Percentiles rank a stretch among this genome's conserved stretches.
Evolutionary conservation across 106 monocot species (phyloP).

Genomic region (Dioscorea alata): DNA sequence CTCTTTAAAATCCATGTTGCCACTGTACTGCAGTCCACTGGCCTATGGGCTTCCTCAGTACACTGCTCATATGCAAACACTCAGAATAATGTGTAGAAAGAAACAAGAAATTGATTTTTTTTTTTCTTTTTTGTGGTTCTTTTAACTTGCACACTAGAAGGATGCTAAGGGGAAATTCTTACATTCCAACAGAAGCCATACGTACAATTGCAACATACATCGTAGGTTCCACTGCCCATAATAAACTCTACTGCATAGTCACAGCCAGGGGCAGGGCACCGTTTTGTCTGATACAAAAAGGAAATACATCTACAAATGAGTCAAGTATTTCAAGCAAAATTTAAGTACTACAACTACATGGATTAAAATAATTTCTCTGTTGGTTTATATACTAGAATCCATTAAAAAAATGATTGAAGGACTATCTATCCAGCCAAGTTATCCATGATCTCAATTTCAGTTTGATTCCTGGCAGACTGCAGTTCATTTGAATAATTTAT

Average conservation of each 20-base stretch:
- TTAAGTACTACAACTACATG: no score
- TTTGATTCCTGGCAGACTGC: no score
- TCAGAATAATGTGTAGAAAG: neutral
- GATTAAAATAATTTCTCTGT: no score
- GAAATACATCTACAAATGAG: neutral
- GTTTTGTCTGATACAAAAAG: slow-evolving; percentile 22
- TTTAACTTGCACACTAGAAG: neutral
- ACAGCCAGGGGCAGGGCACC: slow-evolving; percentile 41
- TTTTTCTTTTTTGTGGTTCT: no score
- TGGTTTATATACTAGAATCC: no score
- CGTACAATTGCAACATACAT: slow-evolving; percentile 17
- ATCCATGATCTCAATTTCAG: no score
- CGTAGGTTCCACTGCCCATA: slow-evolving; percentile 20
- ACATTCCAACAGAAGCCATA: slow-evolving; percentile 29
- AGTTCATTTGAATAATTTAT: no score
- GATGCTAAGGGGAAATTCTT: neutral
- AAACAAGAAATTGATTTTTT: neutral
- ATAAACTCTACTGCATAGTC: slow-evolving; percentile 25
- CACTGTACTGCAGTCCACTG: slow-evolving; percentile 28
- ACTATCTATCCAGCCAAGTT: no score
- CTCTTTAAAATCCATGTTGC: slow-evolving; percentile 27
- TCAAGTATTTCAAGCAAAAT: neutral
- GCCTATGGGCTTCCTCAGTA: slow-evolving; percentile 32
- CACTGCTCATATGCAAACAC: slow-evolving; percentile 5
- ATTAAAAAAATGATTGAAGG: no score